Evolutionary conservation across 805 yeast species (phyloP).

Genomic region (Suhomyces sp.): DNA sequence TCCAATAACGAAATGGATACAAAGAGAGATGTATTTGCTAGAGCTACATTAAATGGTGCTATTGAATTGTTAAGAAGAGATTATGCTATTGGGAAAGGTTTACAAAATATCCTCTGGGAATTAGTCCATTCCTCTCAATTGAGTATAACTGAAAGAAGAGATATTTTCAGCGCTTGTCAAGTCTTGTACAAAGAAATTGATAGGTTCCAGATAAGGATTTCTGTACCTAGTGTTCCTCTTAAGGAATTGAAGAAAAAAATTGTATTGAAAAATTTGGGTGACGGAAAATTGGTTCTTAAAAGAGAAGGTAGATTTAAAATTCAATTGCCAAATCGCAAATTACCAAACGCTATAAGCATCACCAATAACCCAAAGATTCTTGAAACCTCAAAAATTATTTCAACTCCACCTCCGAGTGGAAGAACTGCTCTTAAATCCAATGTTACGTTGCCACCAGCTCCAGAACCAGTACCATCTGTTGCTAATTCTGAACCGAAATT

Average conservation of each 20-base stretch:
- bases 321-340: conserved; percentile 39
- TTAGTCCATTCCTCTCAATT: conserved; percentile 61
- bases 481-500: conserved; percentile 14
- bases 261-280: conserved; percentile 54
- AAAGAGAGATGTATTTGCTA: conserved; percentile 64
- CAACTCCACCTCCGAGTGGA: not conserved
- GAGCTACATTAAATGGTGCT: conserved; percentile 64
- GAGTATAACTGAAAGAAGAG: conserved; percentile 58
- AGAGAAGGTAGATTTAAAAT: conserved; percentile 59
- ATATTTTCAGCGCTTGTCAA: conserved; percentile 62
- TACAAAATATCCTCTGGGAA: conserved; percentile 65
- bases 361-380: conserved; percentile 10
- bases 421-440: not conserved
- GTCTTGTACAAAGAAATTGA: conserved; percentile 65
- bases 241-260: conserved; percentile 52
- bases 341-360: no score
- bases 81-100: conserved; percentile 53
- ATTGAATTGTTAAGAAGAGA: conserved; percentile 63
- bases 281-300: conserved; percentile 56
- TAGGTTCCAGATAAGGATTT: conserved; percentile 58
- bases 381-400: conserved; percentile 3
- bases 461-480: not conserved
- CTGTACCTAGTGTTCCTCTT: conserved; percentile 59
- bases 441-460: no score
- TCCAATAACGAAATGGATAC: conserved; percentile 42